Evolutionary conservation across 2,329 filamentous ascomycete species (phyloP).

Genomic region (Colletotrichum phormii): DNA sequence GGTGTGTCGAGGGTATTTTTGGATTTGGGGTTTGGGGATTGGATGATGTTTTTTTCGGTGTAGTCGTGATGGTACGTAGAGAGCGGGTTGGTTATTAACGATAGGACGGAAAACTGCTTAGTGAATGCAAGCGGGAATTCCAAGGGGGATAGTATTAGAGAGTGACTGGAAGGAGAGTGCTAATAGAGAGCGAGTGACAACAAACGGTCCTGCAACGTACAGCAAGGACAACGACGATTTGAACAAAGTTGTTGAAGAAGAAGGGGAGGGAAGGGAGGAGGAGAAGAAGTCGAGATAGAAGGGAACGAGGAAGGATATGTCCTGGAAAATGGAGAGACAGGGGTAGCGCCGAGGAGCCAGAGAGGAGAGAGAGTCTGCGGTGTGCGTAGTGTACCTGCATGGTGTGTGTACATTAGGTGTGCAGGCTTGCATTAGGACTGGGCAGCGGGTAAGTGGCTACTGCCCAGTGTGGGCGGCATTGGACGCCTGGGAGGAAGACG

Average conservation of each 20-base stretch:
- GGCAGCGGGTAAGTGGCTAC: slow-evolving; percentile 10
- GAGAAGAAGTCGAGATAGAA: slow-evolving; percentile 30
- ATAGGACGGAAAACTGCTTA: slow-evolving; percentile 60
- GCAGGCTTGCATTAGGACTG: slow-evolving; percentile 14
- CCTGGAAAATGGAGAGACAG: slow-evolving; percentile 33
- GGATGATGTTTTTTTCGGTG: not conserved
- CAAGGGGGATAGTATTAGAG: slow-evolving; percentile 39
- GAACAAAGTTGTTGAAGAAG: slow-evolving; percentile 41
- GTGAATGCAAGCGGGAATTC: slow-evolving; percentile 59
- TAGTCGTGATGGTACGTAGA: slow-evolving; percentile 7
- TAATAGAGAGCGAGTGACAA: slow-evolving; percentile 40
- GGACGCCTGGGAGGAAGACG: slow-evolving; percentile 20
- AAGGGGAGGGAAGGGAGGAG: slow-evolving; percentile 39
- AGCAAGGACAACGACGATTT: slow-evolving; percentile 49
- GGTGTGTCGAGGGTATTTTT: slow-evolving; percentile 33
- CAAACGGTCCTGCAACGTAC: slow-evolving; percentile 43
- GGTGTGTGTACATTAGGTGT: slow-evolving; percentile 1
- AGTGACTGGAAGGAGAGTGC: slow-evolving; percentile 41
- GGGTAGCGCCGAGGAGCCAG: not conserved
- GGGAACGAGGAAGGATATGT: slow-evolving; percentile 36
- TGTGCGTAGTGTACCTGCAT: slow-evolving; percentile 6
- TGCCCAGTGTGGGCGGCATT: not conserved
- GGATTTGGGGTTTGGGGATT: not conserved
- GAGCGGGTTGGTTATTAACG: slow-evolving; percentile 49
- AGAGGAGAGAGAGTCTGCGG: slow-evolving; percentile 10